Base-by-base conservation (phyloP, 164 flowering plant species). In the Taxillus chinensis region DNA sequence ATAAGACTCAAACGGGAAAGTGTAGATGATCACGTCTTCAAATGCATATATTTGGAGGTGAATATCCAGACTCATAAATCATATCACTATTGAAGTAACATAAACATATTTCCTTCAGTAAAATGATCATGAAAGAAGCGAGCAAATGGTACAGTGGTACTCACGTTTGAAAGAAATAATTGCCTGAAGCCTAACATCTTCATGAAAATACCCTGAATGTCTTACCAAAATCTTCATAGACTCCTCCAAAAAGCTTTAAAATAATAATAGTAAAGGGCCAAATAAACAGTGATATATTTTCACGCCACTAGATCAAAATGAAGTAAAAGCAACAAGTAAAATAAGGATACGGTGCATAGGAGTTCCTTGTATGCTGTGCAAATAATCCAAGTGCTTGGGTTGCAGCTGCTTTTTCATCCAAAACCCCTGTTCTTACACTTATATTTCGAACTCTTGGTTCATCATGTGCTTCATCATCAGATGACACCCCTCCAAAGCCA, bases 331-430 rank as follows among this genome's bases (percentile, higher is more conserved):
- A 56, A 4, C 38, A 48, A 61, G 45, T 3, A 13, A 43, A 0
- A 61, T 64, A 74, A 80, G 96, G 95, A 89, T 89, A 93, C 99
- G 90, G 99, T 53, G 90, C 92, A 79, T 69, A 93, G 64, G 80
- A 77, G 67, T 73, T 71, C 74, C 82, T 93, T 16, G 96, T 78
- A 62, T 93, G 99, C 62, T 79, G 73, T 4, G 97, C 90, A 79
- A 90, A 90, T 60, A 86, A 68, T 60, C 98, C 96, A 74, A 93
- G 83, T 58, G 97, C 97, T 80, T 93, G 98, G 54, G 95, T 93
- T 68, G 99, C 99, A 65, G 99, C 99, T 66, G 99, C 97, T 82
- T 90, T 93, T 76, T 93, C 97, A 82, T 93, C 99, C 78, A 93
- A 78, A 8, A 93, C 96, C 52, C 97, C 99, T 55, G 99, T 93